Conservation (phyloP, 768 basidiomycete genomes). For the Saitozyma sp. region DNA sequence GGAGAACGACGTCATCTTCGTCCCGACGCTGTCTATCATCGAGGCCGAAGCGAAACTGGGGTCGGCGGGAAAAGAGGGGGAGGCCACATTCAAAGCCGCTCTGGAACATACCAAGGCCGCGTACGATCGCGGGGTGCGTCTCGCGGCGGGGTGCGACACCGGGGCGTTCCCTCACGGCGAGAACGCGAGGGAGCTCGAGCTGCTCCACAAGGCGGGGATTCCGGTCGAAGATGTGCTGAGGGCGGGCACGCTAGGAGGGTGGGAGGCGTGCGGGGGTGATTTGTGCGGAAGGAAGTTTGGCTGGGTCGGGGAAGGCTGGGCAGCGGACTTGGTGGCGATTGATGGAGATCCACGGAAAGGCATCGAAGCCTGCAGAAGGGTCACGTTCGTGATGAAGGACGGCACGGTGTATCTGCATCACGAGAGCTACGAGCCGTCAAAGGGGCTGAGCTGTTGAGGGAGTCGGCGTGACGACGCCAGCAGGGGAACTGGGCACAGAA, state of each 20-base stretch:
- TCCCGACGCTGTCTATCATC: conserved; percentile 22
- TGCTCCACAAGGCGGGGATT: conserved; percentile 24
- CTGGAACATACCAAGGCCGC: conserved; percentile 13
- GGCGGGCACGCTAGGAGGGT: conserved; percentile 19
- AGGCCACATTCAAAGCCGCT: conserved; percentile 1
- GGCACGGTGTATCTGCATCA: conserved; percentile 10
- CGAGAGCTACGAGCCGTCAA: no score
- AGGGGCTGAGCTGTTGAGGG: no score
- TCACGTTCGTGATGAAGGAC: conserved; percentile 29
- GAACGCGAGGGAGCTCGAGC: conserved; percentile 21
- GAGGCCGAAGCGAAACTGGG: conserved; percentile 8
- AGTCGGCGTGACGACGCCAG: no score
- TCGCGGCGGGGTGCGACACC: conserved; percentile 28
- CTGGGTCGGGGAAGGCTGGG: conserved; percentile 24
- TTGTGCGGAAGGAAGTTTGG: conserved; percentile 23
- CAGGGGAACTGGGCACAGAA: no score
- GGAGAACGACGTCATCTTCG: conserved; percentile 21
- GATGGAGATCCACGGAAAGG: conserved; percentile 21
- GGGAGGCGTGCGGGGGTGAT: conserved; percentile 31
- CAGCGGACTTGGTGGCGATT: conserved; percentile 24
- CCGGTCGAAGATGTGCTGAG: conserved; percentile 17
- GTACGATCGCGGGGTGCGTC: conserved; percentile 17
- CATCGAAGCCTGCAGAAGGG: conserved; percentile 11
- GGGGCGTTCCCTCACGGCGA: conserved; percentile 25
- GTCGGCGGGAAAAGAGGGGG: background rate